Conservation (phyloP, 805 yeast genomes). For the Teunomyces barrocoloradensis region DNA sequence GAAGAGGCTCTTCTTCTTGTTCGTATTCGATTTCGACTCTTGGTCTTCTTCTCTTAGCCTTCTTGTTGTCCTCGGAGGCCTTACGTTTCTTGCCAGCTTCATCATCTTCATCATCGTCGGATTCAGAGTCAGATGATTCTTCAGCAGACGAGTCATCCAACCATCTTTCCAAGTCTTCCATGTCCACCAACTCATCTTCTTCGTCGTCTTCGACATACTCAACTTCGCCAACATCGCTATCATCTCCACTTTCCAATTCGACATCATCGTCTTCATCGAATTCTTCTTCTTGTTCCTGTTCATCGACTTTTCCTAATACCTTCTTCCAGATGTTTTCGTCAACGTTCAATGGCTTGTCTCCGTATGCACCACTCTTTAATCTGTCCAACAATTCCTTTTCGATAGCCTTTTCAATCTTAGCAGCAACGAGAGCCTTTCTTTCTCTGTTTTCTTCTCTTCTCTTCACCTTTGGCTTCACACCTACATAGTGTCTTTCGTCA, state of each 20-base stretch:
- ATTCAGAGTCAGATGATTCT: conserved; percentile 33
- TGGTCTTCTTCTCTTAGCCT: conserved; percentile 54
- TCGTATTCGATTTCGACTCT: conserved; percentile 84
- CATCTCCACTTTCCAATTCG: conserved; percentile 48
- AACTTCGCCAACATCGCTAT: conserved; percentile 64
- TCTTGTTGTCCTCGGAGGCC: conserved; percentile 32
- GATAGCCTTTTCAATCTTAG: conserved; percentile 92
- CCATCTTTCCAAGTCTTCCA: conserved; percentile 94
- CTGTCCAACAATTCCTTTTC: conserved; percentile 94
- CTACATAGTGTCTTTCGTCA: conserved; percentile 91
- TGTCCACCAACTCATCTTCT: conserved; percentile 84
- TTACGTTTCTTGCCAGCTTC: conserved; percentile 26
- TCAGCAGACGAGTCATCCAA: conserved; percentile 45
- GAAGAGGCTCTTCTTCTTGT: conserved; percentile 50
- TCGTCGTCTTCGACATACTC: conserved; percentile 92
- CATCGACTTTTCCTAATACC: conserved; percentile 70
- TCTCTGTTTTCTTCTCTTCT: conserved; percentile 94
- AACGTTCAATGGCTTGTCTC: conserved; percentile 95
- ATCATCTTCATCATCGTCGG: conserved; percentile 34
- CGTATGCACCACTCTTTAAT: conserved; percentile 96
- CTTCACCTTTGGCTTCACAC: conserved; percentile 89
- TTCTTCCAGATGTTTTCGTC: conserved; percentile 95
- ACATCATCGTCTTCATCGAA: conserved; percentile 58
- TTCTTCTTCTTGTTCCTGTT: conserved; percentile 58
- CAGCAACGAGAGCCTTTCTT: conserved; percentile 94